Percentiles rank a stretch among this genome's conserved stretches.
phyloP scores from a whole-genome alignment of 305 asterid genomes.

The Solanum hybrid region DNA sequence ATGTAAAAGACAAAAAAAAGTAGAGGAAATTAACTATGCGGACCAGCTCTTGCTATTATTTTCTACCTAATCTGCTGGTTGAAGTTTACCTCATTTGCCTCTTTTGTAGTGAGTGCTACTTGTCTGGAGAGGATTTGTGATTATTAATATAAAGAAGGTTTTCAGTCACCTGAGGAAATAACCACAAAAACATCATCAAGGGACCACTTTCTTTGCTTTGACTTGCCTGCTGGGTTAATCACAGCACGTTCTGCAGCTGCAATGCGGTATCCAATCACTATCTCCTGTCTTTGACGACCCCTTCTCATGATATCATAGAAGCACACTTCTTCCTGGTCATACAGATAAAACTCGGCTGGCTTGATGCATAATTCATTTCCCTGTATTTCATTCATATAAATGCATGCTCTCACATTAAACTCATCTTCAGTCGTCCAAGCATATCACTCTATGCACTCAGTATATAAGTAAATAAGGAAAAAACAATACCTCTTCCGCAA shows the following conservation, averaged over 20 bases:
- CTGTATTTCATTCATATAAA: constrained; percentile 28
- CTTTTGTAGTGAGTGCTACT: not conserved
- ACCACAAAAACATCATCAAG: constrained; percentile 82
- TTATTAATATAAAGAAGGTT: not conserved
- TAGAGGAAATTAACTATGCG: not conserved
- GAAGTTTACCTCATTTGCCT: not conserved
- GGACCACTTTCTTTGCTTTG: constrained; percentile 66
- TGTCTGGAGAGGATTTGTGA: not conserved
- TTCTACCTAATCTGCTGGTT: not conserved
- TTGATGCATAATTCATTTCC: constrained; percentile 96
- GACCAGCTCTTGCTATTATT: not conserved
- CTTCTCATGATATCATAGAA: constrained; percentile 76
- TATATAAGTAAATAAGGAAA: not conserved
- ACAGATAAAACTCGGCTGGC: constrained; percentile 88
- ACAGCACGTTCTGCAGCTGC: constrained; percentile 75
- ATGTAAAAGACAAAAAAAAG: not conserved
- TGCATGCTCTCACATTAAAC: not conserved
- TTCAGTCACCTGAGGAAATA: constrained; percentile 56
- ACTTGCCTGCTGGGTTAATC: constrained; percentile 70
- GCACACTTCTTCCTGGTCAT: constrained; percentile 88
- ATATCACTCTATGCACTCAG: not conserved
- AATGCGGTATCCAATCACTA: constrained; percentile 81
- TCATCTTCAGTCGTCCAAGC: not conserved
- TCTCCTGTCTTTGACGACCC: constrained; percentile 76
- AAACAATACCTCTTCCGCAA: constrained; percentile 75